Conservation (phyloP, 495 filamentous ascomycete species). For the Penicillium riverlandense region DNA sequence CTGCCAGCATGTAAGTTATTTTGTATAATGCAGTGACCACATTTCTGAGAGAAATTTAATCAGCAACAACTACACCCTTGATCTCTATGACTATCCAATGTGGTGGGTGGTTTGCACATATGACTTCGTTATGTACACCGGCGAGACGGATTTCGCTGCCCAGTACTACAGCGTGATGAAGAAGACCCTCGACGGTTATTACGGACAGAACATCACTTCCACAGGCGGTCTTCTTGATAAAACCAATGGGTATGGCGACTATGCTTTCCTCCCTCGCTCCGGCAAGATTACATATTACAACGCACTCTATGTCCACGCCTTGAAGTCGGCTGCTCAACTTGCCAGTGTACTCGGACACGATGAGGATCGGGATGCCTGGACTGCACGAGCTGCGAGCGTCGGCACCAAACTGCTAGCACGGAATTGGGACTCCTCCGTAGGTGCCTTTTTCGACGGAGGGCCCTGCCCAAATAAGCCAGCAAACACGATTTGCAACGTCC, state of each 20-base stretch:
- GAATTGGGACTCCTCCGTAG: slow-evolving; percentile 26
- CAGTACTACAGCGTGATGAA: slow-evolving; percentile 27
- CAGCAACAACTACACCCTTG: slow-evolving; percentile 33
- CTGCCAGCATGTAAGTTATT: slow-evolving; percentile 27
- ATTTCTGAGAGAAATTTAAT: no score
- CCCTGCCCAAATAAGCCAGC: slow-evolving; percentile 12
- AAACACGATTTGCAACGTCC: slow-evolving; percentile 14
- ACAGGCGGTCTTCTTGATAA: slow-evolving; percentile 29
- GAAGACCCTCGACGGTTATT: slow-evolving; percentile 27
- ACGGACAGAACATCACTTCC: slow-evolving; percentile 3
- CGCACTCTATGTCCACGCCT: slow-evolving; percentile 37
- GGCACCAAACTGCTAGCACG: slow-evolving; percentile 19
- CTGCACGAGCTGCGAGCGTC: slow-evolving; percentile 20
- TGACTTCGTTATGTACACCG: slow-evolving; percentile 39
- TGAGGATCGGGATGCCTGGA: slow-evolving; percentile 29
- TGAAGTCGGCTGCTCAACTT: slow-evolving; percentile 31
- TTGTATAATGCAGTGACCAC: no score
- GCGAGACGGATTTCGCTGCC: slow-evolving; percentile 19
- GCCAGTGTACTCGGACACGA: slow-evolving; percentile 18
- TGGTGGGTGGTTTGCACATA: slow-evolving; percentile 38
- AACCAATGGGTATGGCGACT: slow-evolving; percentile 36
- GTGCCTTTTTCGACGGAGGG: slow-evolving; percentile 32
- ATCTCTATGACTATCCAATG: slow-evolving; percentile 40
- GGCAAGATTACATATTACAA: slow-evolving; percentile 42
- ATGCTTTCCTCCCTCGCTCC: slow-evolving; percentile 38